A percentile compares a stretch with the other conserved stretches of the same genome.
Evolutionary conservation across 805 yeast species (phyloP).

Genomic region (Saturnispora zaruensis): DNA sequence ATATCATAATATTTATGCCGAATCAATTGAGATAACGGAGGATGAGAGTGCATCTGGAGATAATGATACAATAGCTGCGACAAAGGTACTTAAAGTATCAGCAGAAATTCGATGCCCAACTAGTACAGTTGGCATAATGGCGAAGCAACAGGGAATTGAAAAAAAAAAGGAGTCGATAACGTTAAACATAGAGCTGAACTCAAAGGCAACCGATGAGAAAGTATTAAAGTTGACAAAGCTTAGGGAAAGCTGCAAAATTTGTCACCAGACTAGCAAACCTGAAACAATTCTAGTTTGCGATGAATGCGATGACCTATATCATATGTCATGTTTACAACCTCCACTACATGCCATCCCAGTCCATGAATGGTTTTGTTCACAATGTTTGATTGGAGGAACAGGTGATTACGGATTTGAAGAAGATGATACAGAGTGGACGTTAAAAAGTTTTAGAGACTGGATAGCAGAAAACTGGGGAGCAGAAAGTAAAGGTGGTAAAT

Average conservation of each 20-base stretch:
- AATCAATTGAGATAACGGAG: background rate
- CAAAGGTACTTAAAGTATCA: background rate
- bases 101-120: background rate
- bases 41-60: background rate
- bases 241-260: slow-evolving; percentile 28
- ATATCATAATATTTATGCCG: background rate
- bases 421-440: slow-evolving; percentile 38
- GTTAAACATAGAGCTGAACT: background rate
- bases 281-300: slow-evolving; percentile 53
- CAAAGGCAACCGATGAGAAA: background rate
- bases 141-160: background rate
- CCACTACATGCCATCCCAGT: slow-evolving; percentile 44
- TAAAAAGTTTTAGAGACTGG: slow-evolving; percentile 47
- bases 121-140: background rate
- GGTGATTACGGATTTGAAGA: slow-evolving; percentile 73
- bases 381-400: slow-evolving; percentile 61
- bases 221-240: slow-evolving; percentile 9
- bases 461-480: background rate
- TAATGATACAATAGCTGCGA: background rate
- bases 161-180: background rate
- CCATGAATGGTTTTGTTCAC: slow-evolving; percentile 72
- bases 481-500: background rate
- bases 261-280: slow-evolving; percentile 39
- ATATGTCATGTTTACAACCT: slow-evolving; percentile 47
- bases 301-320: slow-evolving; percentile 65